Evolutionary conservation across 1,284 basidiomycete species (phyloP), one percentile per base, ranked within the genome.

Genomic region (Leccinum solheimii): DNA sequence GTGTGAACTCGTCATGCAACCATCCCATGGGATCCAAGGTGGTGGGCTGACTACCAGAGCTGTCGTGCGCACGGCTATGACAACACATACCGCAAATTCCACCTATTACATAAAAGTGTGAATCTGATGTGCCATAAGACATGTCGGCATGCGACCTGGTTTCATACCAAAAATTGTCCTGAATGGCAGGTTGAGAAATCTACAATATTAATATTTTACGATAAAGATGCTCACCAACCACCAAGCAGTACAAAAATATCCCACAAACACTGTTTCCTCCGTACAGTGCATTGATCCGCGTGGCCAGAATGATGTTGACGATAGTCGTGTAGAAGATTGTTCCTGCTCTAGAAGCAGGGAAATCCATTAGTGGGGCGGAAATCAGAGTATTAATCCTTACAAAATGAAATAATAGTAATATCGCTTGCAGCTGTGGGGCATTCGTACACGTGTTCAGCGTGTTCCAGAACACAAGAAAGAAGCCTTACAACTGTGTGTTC

Each of bases 371-470:
- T 13, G 14, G 23, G 6, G 19, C 10, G 30, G 2, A 14, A 38
- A n/a, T 4, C 13, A 3, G 1, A 19, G 14, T 21, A 8, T 7
- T 13, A 2, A 13, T 23, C n/a, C 66, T 59, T 55, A 72, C 68
- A 71, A 52, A 55, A 59, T 67, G 3, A 62, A 4, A 11, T 68
- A 69, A 43, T 64, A 67, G 48, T 67, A 67, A 61, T 69, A 72
- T 34, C 30, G 2, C 62, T 60, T 71, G 62, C 68, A 69, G 32
- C 68, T 69, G 13, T 11, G 32, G 16, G 16, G 4, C 23, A n/a
- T 58, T 14, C 1, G 19, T 55, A 50, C 7, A 21, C 16, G 14
- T 27, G 3, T 54, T 52, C 13, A 1, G 38, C 32, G 5, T 10
- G 19, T 14, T n/a, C 26, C 21, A 4, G 3, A 5, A 55, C 19